Base-by-base conservation (phyloP, 176 grass and related monocot genomes). In the Elymus sibiricus region DNA sequence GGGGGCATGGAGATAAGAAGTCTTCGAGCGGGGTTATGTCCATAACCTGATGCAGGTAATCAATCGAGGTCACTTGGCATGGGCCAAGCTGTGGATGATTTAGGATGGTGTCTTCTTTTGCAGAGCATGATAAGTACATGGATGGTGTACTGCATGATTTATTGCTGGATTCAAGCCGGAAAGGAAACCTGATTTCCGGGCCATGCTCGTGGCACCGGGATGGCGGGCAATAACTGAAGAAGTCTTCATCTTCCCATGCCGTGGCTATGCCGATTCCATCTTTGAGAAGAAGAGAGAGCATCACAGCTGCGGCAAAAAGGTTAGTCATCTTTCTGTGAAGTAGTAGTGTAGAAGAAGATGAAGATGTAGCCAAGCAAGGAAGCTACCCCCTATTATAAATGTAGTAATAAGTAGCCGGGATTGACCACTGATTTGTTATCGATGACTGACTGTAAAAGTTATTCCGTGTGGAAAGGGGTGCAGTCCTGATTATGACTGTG, bases 71-170 rank as follows among this genome's bases (percentile, higher is more conserved):
- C 22, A 84, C 73, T 29, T 79, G 84, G 84, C 70, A 83, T 40
- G 2, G 25, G 27, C 84, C 89, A 24, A 64, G 19, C 14, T 15
- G 5, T 38, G 86, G 66, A 47, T 82, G 47, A 17, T 39, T 37
- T 14, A 95, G 65, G 66, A 91, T 11, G 79, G 89, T 89, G 42
- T 89, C 81, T 6, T 35, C 4, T 35, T 35, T 35, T 74, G 7
- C 56, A 1, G 58, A 91, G 65, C 94, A 95, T 39, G 81, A 80
- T 39, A 95, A 15, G 12, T 79, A 55, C 58, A 80, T 38, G 58
- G 86, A 79, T 11, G 28, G 78, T 12, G 22, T 1, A 10, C 39
- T 32, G n/a, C 86, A 12, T 4, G 79, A 39, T 19, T 37, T 46
- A 55, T 70, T 70, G 38, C 58, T 79, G 62, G 51, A 79, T 83